Base-by-base conservation (phyloP, 257 asterid genomes). In the Solanum acaule region DNA sequence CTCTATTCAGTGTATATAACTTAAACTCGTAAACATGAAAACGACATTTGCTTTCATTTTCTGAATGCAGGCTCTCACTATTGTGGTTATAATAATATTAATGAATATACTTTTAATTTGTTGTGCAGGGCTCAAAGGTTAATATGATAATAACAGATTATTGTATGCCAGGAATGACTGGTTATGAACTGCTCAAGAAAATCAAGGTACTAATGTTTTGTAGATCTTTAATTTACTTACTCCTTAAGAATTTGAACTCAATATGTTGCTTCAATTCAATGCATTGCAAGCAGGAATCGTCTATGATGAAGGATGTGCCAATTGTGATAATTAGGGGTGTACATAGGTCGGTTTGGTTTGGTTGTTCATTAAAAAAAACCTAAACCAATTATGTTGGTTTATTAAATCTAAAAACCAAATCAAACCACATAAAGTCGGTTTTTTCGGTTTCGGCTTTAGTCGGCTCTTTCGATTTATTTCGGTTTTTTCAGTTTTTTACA, bases 91-190 rank as follows among this genome's bases (percentile, higher is more conserved):
- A 23, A 18, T 8, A 34, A 34, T 34, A 18, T 52, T 61, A 61
- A 63, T 12, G 72, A 65, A 29, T 8, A 61, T 22, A 22, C 6
- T 59, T 65, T 5, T 2, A 65, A 65, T 84, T 61, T 85, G 11
- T 52, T 87, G 27, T 42, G 33, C 92, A 92, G 93, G 92, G 88
- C 20, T 84, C 91, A 71, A 94, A 93, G 92, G 92, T 94, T 87
- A 92, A 90, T 75, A 88, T 94, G 93, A 93, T 94, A n/a, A 92
- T 93, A 71, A 94, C 94, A 72, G 97, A 94, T 85, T 93, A 93
- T 83, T 93, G 94, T 90, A 94, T 94, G 96, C 95, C 97, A 2
- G 97, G 92, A 46, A 94, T 94, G 97, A 91, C 92, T 4, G 97
- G 96, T 56, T 94, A 92, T 46, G 97, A 94, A 75, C 89, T 94